phyloP scores from a whole-genome alignment of 345 rosid species.

The Leavenworthia alabamica region DNA sequence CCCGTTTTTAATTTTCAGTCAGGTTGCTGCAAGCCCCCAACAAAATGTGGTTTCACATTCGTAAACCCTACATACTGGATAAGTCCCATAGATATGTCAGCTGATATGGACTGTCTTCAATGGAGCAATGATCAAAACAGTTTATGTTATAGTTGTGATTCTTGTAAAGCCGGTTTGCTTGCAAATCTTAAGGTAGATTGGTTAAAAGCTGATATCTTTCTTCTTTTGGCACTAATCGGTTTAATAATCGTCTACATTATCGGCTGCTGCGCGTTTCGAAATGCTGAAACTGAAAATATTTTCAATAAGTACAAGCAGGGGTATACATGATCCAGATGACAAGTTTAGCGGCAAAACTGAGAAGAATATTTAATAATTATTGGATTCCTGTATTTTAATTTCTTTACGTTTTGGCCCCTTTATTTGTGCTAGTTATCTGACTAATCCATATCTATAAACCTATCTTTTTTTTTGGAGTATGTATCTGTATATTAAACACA shows the following conservation, averaged over 20 bases:
- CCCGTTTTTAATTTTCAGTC: slow-evolving; percentile 32
- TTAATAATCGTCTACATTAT: slow-evolving; percentile 52
- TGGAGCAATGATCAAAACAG: slow-evolving; percentile 86
- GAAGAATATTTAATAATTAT: neutral
- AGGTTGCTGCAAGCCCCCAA: slow-evolving; percentile 66
- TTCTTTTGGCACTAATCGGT: slow-evolving; percentile 51
- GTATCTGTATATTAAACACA: neutral
- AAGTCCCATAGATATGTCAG: slow-evolving; percentile 35
- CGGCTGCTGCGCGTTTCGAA: slow-evolving; percentile 78
- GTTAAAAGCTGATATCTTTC: slow-evolving; percentile 56
- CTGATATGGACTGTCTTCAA: slow-evolving; percentile 82
- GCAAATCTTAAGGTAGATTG: slow-evolving; percentile 67
- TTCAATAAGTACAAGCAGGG: slow-evolving; percentile 83
- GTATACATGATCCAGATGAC: slow-evolving; percentile 37
- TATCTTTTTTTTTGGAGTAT: too few relatives aligned
- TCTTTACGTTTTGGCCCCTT: neutral
- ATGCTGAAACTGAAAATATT: slow-evolving; percentile 71
- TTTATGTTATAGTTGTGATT: slow-evolving; percentile 69
- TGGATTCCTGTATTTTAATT: neutral
- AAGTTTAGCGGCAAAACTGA: slow-evolving; percentile 10
- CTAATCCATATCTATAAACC: neutral
- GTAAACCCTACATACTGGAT: slow-evolving; percentile 62
- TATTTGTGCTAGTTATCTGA: neutral
- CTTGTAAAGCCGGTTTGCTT: slow-evolving; percentile 90
- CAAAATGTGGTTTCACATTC: slow-evolving; percentile 48